Conservation (phyloP, 2,329 filamentous ascomycete species). For the Pseudocercospora crystallina region DNA sequence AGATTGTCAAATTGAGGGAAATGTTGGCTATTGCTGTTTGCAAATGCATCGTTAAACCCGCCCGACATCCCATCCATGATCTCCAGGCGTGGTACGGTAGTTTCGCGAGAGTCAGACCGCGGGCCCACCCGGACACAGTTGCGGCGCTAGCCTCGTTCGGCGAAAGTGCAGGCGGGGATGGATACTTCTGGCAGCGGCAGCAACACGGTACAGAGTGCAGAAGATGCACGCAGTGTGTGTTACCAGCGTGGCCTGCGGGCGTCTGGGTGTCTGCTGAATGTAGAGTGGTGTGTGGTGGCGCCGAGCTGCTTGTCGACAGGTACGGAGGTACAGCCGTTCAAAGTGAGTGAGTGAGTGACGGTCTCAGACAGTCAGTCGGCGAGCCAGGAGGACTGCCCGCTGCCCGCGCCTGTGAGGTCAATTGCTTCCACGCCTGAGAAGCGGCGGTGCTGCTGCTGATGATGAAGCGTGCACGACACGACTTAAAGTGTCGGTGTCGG, state of each 20-base stretch:
- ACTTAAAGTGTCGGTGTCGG: constrained; percentile 25
- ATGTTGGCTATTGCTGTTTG: constrained; percentile 26
- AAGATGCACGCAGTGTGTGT: constrained; percentile 9
- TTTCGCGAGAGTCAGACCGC: too few species aligned
- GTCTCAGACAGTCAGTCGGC: too few species aligned
- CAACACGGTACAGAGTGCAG: constrained; percentile 2
- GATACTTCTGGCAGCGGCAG: too few species aligned
- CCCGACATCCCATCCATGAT: constrained; percentile 14
- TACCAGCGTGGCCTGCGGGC: not conserved
- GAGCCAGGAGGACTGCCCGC: not conserved
- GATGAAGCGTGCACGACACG: constrained; percentile 20
- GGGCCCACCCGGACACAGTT: too few species aligned
- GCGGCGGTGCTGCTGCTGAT: constrained; percentile 9
- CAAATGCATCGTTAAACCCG: constrained; percentile 30
- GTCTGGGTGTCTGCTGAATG: not conserved
- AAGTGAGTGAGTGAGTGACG: not conserved
- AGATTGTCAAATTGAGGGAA: constrained; percentile 34
- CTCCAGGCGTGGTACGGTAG: not conserved
- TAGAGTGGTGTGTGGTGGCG: not conserved
- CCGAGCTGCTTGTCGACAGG: constrained; percentile 4
- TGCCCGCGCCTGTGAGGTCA: constrained; percentile 12
- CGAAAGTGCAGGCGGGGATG: not conserved
- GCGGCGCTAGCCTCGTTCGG: too few species aligned
- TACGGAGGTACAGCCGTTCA: not conserved
- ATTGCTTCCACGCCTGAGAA: constrained; percentile 8